These are phyloP conservation scores for Hypoxylon subgilvum DNA, from an alignment of 495 filamentous ascomycete genomes.

Conservation along the genomic window DNA sequence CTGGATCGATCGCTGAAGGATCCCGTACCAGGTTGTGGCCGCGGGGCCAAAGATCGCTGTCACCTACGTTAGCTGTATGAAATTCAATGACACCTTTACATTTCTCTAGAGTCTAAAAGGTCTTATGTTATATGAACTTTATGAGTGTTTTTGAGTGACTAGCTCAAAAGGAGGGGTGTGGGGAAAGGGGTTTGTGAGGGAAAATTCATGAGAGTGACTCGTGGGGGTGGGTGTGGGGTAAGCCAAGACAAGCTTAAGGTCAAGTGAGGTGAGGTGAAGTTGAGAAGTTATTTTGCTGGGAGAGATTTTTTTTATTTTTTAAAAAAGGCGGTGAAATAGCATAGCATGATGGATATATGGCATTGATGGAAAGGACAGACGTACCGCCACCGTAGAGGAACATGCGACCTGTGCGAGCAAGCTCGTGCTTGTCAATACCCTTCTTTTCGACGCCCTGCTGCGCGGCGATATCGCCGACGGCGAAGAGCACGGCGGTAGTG, in stretches of 20 bases:
- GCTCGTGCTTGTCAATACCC: slow-evolving; percentile 79
- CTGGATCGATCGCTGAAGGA: slow-evolving; percentile 70
- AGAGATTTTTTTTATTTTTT: background rate
- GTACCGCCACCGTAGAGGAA: slow-evolving; percentile 87
- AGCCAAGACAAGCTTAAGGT: background rate
- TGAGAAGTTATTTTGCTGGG: slow-evolving; percentile 6
- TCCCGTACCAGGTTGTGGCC: slow-evolving; percentile 85
- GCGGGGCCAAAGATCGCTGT: slow-evolving; percentile 88
- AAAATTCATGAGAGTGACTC: slow-evolving; percentile 17
- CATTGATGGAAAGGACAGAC: slow-evolving; percentile 30
- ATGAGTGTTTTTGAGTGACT: background rate
- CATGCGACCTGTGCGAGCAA: slow-evolving; percentile 85
- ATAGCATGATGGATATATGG: background rate
- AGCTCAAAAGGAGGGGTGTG: background rate
- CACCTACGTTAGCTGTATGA: slow-evolving; percentile 28
- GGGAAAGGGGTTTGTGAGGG: slow-evolving; percentile 4
- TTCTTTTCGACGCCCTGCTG: slow-evolving; percentile 89
- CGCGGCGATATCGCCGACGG: slow-evolving; percentile 86
- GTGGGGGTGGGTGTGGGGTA: slow-evolving; percentile 18
- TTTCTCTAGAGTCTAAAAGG: no score
- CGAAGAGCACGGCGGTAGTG: slow-evolving; percentile 88
- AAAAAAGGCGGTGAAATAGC: background rate
- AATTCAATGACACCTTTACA: no score
- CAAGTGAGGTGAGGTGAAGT: slow-evolving; percentile 15
- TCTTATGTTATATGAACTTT: background rate